A percentile compares a stretch with the other conserved stretches of the same genome.
phyloP scores from a whole-genome alignment of 495 filamentous ascomycete genomes.

The Podospora bellae-mahoneyi region DNA sequence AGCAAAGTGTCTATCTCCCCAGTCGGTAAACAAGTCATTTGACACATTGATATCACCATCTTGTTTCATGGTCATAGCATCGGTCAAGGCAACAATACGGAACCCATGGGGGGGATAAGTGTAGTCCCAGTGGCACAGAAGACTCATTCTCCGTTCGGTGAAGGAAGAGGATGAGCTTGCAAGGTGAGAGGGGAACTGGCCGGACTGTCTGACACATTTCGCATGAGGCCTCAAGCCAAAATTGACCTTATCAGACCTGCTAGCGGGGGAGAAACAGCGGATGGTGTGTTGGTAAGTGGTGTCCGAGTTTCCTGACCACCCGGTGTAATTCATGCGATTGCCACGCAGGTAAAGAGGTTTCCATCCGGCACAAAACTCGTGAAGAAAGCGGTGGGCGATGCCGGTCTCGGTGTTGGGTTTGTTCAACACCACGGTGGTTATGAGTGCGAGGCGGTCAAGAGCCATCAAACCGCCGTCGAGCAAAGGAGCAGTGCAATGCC shows the following conservation, averaged over 20 bases:
- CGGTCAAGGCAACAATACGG: not conserved
- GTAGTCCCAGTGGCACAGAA: not conserved
- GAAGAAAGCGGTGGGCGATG: not conserved
- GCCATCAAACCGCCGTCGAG: not conserved
- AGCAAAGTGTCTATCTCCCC: slow-evolving; percentile 9
- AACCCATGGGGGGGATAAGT: not conserved
- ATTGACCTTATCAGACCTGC: not conserved
- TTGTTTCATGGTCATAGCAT: not conserved
- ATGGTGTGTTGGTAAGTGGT: not conserved
- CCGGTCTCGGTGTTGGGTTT: not conserved
- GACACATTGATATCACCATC: not conserved
- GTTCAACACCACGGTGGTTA: not conserved
- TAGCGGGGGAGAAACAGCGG: not conserved
- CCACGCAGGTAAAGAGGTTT: not conserved
- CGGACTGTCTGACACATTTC: not conserved
- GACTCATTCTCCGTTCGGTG: not conserved
- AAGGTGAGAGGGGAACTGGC: not conserved
- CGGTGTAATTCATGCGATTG: not conserved
- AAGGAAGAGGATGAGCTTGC: not conserved
- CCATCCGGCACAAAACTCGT: not conserved
- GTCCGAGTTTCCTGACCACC: not conserved
- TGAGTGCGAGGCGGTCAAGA: not conserved
- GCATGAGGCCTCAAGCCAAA: not conserved
- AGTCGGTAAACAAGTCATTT: not conserved
- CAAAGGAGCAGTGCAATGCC: not conserved